Evolutionary conservation across 2,329 filamentous ascomycete genomes (phyloP), one percentile per base, ranked within the genome.

Genomic region (Sporothrix protearum): DNA sequence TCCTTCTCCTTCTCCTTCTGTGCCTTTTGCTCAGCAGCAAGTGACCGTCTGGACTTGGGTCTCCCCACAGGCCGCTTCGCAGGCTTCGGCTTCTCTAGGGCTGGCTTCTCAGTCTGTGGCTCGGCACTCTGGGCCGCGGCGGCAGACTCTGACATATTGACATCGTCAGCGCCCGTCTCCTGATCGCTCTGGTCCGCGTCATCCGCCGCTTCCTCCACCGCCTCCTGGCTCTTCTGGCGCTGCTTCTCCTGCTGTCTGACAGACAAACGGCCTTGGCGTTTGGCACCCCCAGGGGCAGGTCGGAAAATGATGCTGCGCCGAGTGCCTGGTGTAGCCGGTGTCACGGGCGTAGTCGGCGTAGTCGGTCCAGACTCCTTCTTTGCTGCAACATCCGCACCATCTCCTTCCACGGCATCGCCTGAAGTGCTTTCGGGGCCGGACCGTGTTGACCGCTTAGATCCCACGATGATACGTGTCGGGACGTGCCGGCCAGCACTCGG

Each of bases 401-500:
- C 49, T 0, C 28, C 49, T 4, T 49, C 39, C 12, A 10, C 63
- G 12, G n/a, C 71, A 9, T 57, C 59, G 6, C 28, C 42, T 16
- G 45, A 42, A 74, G 76, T 74, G 8, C 75, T 76, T 55, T 77
- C 76, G 67, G 75, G 76, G 42, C 76, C 76, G 51, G 77, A 76
- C 0, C 76, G 75, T 9, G 76, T 74, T 1, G 76, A 36, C 14
- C 66, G 71, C 19, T 68, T 68, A 1, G 64, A 70, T 0, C 75
- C 71, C 25, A 76, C 76, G 39, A 76, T 74, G 36, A 72, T 72
- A 19, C 74, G 68, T 30, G 73, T 71, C 22, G 73, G 73, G 10
- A 73, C 67, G 74, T 74, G 67, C 74, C 76, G 77, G 10, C 66
- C 36, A 64, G 73, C 74, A 72, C 77, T 77, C 69, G 76, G 81